Evolutionary conservation across 352 stramenopile genomes (phyloP), one percentile per base, ranked within the genome.

Genomic region (Blastocystis sp.): DNA sequence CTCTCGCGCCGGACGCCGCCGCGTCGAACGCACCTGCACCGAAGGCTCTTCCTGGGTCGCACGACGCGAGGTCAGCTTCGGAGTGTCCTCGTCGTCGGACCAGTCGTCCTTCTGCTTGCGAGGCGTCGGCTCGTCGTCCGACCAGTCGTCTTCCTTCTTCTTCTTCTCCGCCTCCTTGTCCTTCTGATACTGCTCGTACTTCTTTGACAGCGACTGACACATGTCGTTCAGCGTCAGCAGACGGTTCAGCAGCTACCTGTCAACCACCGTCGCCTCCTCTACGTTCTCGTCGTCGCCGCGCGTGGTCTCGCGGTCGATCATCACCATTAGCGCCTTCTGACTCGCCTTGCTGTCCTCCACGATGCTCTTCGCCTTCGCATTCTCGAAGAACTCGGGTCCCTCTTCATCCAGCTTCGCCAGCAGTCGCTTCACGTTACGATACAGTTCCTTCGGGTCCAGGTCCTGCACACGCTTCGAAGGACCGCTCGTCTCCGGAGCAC

Each of bases 151-250:
- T 16, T 51, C 38, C 24, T 32, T 34, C 49, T 63, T 78, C 38
- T 61, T 57, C 67, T 78, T 78, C 36, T 76, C 59, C 32, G 21
- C 59, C 0, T 44, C 59, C 36, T 51, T 11, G 9, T 73, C 73
- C 54, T 71, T 84, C 73, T 84, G 29, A 40, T 84, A 84, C 36
- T 57, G 32, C 24, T 21, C 44, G 59, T 84, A 84, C 59, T 73
- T 56, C 36, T 49, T 49, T 32, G n/a, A 53, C 21, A 84, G 42
- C 46, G 76, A 48, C 59, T 84, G 73, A 18, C 54, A 73, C 73
- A 84, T 84, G 46, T 84, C 73, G 46, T 84, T 84, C 49, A 84
- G 59, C 42, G 73, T 84, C 0, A 84, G 46, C 38, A 84, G 59
- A 34, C 51, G 73, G 29, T 51, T 84, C 14, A 84, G 46, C 42